phyloP scores from a whole-genome alignment of 768 basidiomycete species.

The Trametes cingulata region DNA sequence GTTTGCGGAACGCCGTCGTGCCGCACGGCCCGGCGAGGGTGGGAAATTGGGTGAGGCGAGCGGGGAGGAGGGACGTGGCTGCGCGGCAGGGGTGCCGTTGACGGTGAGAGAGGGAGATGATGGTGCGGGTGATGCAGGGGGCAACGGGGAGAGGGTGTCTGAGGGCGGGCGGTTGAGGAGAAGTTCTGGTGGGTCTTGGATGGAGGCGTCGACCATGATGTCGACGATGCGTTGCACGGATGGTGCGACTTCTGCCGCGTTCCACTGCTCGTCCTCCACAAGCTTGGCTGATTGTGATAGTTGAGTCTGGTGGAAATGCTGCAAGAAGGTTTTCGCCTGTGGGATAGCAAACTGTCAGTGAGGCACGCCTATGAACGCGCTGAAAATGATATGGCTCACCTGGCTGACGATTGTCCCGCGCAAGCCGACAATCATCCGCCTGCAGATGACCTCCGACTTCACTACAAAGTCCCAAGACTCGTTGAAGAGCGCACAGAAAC shows the following conservation, averaged over 20 bases:
- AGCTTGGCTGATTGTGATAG: conserved; percentile 81
- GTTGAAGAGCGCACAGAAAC: conserved; percentile 82
- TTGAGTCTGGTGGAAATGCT: conserved; percentile 79
- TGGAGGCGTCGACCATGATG: conserved; percentile 77
- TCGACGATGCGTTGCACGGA: conserved; percentile 71
- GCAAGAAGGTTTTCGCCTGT: conserved; percentile 86
- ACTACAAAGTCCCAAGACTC: conserved; percentile 90
- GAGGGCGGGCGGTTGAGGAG: conserved; percentile 35
- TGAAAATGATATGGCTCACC: conserved; percentile 38
- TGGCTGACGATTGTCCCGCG: conserved; percentile 85
- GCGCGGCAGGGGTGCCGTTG: conserved; percentile 16
- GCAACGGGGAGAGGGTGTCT: conserved; percentile 30
- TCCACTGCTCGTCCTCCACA: conserved; percentile 97
- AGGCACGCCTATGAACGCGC: background rate
- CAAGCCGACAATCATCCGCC: conserved; percentile 90
- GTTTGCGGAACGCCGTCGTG: conserved; percentile 18
- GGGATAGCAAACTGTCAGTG: conserved; percentile 3
- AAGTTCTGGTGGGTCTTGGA: conserved; percentile 77
- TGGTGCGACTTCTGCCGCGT: conserved; percentile 69
- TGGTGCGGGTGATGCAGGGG: conserved; percentile 23
- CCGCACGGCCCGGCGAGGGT: conserved; percentile 20
- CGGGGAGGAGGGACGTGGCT: conserved; percentile 30
- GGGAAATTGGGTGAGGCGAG: conserved; percentile 28
- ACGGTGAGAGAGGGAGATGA: conserved; percentile 20
- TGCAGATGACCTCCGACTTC: conserved; percentile 79